Conservation (phyloP, 768 basidiomycete species). For the Auriscalpium vulgare region DNA sequence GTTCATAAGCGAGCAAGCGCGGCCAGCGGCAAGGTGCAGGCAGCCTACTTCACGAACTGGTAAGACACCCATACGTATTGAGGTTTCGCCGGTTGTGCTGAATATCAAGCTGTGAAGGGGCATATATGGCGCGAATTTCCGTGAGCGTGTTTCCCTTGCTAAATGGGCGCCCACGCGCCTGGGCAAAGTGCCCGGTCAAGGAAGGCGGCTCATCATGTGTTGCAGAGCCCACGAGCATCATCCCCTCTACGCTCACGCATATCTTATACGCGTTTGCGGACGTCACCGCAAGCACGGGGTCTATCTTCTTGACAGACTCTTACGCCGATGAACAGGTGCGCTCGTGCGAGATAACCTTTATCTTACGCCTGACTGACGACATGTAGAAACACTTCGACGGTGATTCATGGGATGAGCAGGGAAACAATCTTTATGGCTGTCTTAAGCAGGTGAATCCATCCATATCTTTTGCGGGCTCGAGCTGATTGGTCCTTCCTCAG, state of each 20-base stretch:
- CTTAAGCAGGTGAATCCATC: conserved; percentile 55
- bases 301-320: conserved; percentile 57
- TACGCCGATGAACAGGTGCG: conserved; percentile 67
- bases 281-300: conserved; percentile 50
- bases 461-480: not conserved
- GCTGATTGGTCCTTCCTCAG: conserved; percentile 10
- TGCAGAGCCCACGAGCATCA: conserved; percentile 59
- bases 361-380: conserved; percentile 6
- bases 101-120: conserved; percentile 28
- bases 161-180: too few species aligned
- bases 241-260: conserved; percentile 55
- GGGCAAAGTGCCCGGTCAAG: too few species aligned
- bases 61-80: conserved; percentile 2
- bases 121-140: conserved; percentile 58
- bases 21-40: conserved; percentile 22
- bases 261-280: conserved; percentile 80
- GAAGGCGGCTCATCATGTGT: conserved; percentile 3
- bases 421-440: conserved; percentile 76
- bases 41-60: conserved; percentile 32
- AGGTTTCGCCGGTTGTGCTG: not conserved
- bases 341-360: not conserved
- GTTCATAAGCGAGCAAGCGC: conserved; percentile 3
- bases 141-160: too few species aligned
- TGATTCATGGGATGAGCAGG: conserved; percentile 67
- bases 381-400: conserved; percentile 59